Evolutionary conservation across 176 grass and related monocot species (phyloP).

Genomic region (Rhynchospora pubera): DNA sequence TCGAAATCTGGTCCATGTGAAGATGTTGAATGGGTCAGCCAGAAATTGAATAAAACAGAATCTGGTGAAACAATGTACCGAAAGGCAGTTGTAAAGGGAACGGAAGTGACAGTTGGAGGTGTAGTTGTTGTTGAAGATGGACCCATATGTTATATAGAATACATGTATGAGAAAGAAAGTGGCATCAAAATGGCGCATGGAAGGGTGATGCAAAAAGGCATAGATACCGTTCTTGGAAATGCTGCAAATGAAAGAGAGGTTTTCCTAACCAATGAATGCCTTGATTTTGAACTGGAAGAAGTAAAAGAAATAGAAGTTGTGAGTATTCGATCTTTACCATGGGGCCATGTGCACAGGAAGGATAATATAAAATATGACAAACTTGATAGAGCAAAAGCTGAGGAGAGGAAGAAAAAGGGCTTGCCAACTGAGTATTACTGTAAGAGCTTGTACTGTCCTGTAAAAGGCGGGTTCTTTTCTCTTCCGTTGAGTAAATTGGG

Average conservation of each 20-base stretch:
- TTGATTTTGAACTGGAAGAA: slow-evolving; percentile 76
- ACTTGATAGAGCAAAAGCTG: slow-evolving; percentile 50
- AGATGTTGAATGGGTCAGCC: slow-evolving; percentile 62
- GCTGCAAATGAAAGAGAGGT: slow-evolving; percentile 89
- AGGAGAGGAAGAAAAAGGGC: slow-evolving; percentile 88
- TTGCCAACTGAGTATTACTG: slow-evolving; percentile 72
- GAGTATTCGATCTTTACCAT: slow-evolving; percentile 61
- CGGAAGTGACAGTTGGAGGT: slow-evolving; percentile 44
- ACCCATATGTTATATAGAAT: slow-evolving; percentile 74
- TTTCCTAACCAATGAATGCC: slow-evolving; percentile 81
- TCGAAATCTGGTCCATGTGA: slow-evolving; percentile 38
- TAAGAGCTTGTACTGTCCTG: slow-evolving; percentile 81
- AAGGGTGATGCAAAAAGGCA: slow-evolving; percentile 62
- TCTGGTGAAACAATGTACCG: slow-evolving; percentile 57
- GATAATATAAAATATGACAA: slow-evolving; percentile 62
- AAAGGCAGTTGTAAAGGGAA: slow-evolving; percentile 44
- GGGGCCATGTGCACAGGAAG: slow-evolving; percentile 89
- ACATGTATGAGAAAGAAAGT: slow-evolving; percentile 74
- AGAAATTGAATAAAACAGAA: slow-evolving; percentile 39
- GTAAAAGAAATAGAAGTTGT: slow-evolving; percentile 67
- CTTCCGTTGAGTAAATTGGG: slow-evolving; percentile 60
- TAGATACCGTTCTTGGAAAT: slow-evolving; percentile 85
- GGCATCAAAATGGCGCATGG: slow-evolving; percentile 80
- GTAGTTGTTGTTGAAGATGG: slow-evolving; percentile 64
- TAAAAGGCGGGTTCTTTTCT: slow-evolving; percentile 82